These are phyloP conservation scores for Colletotrichum agaves DNA, from an alignment of 2,329 filamentous ascomycete species.

Conservation along the genomic window DNA sequence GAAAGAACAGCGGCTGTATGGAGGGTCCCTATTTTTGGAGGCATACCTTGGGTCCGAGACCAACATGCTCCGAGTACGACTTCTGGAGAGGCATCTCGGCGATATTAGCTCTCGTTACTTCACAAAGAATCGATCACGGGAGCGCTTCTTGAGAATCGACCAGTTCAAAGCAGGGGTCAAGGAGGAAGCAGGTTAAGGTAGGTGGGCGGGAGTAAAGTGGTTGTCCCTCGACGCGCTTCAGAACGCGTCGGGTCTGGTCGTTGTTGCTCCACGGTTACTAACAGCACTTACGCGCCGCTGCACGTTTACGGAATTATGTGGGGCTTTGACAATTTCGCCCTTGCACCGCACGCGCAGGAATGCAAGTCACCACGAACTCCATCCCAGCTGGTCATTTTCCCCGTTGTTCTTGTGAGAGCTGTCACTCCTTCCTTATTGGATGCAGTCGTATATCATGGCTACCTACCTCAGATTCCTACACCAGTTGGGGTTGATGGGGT, in stretches of 20 bases:
- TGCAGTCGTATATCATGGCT: too few relatives aligned
- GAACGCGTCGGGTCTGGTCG: conserved; percentile 18
- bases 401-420: too few relatives aligned
- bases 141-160: conserved; percentile 1
- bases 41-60: conserved; percentile 47
- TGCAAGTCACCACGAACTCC: conserved; percentile 6
- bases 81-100: conserved; percentile 50
- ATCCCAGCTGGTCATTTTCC: not conserved
- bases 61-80: conserved; percentile 49
- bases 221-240: conserved; percentile 30
- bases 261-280: conserved; percentile 20
- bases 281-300: conserved; percentile 21
- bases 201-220: conserved; percentile 27
- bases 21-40: conserved; percentile 9
- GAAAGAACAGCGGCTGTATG: conserved; percentile 24
- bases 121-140: conserved; percentile 45
- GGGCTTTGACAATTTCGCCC: not conserved
- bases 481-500: too few relatives aligned
- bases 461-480: too few relatives aligned
- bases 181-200: conserved; percentile 15
- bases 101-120: conserved; percentile 40
- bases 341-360: conserved; percentile 7
- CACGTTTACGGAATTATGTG: conserved; percentile 18
- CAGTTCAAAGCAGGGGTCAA: conserved; percentile 24
- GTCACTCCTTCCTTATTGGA: too few relatives aligned